Evolutionary conservation across 2,329 filamentous ascomycete species (phyloP).

Genomic region (Eurotiales sp.): DNA sequence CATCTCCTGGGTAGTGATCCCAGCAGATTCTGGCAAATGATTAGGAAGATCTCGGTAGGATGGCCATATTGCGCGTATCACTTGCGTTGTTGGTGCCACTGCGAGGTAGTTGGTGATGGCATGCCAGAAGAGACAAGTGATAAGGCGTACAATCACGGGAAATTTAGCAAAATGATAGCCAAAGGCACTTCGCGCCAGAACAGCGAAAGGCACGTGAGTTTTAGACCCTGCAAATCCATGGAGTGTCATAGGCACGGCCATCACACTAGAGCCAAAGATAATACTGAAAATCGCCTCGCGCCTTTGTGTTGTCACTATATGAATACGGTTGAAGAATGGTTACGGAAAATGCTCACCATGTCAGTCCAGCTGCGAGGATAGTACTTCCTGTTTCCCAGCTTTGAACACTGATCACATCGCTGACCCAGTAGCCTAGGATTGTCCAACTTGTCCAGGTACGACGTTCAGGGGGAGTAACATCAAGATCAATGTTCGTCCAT

Average conservation of each 20-base stretch:
- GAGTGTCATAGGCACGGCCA: background rate
- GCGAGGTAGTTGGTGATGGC: conserved; percentile 1
- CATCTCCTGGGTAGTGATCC: conserved; percentile 1
- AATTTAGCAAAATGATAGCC: conserved; percentile 1
- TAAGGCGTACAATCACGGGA: background rate
- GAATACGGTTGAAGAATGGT: too few relatives aligned
- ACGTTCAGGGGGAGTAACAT: conserved; percentile 8
- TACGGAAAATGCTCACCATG: conserved; percentile 4
- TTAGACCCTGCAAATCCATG: background rate
- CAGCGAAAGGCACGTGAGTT: background rate
- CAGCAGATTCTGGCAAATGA: background rate
- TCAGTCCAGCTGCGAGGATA: conserved; percentile 1
- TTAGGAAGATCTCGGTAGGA: background rate
- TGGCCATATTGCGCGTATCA: conserved; percentile 2
- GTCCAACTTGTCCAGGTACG: conserved; percentile 4
- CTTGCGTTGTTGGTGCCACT: conserved; percentile 1
- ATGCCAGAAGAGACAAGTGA: conserved; percentile 2
- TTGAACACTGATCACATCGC: conserved; percentile 2
- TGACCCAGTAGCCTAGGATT: conserved; percentile 6
- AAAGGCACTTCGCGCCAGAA: background rate
- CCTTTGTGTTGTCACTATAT: too few relatives aligned
- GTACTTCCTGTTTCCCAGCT: conserved; percentile 1
- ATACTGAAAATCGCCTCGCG: conserved; percentile 1
- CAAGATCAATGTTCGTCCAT: conserved; percentile 9
- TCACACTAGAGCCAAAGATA: background rate